Percentiles rank a stretch among this genome's conserved stretches.
Conservation (phyloP, 768 basidiomycete species). For the Guyanaporus albipodus region DNA sequence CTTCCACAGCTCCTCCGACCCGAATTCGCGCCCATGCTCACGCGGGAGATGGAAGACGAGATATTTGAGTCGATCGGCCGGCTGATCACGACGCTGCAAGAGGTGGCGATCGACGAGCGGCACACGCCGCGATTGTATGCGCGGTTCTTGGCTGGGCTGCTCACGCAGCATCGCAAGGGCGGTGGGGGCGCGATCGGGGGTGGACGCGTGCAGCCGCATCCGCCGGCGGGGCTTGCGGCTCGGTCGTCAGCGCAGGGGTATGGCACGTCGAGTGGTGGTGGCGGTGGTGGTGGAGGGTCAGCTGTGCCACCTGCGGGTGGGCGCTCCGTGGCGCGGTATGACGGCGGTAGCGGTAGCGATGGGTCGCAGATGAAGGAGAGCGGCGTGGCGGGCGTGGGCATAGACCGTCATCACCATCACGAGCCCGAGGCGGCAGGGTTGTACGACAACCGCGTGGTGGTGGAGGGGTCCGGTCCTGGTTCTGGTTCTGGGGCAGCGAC, state of each 20-base stretch:
- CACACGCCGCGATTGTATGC: conserved; percentile 81
- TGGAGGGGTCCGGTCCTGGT: no score
- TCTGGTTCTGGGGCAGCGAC: not conserved
- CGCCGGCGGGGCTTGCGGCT: conserved; percentile 36
- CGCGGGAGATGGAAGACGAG: conserved; percentile 56
- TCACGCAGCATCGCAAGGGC: conserved; percentile 66
- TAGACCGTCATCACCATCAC: no score
- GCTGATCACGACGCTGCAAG: conserved; percentile 67
- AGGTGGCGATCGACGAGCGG: conserved; percentile 75
- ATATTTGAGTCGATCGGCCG: conserved; percentile 70
- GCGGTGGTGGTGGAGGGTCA: no score
- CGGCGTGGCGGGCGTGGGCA: no score
- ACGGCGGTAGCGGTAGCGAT: no score
- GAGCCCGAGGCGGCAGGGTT: no score
- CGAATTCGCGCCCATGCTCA: conserved; percentile 62
- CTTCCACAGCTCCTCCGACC: conserved; percentile 59
- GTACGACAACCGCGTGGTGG: no score
- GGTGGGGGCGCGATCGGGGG: conserved; percentile 49
- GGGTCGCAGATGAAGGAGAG: conserved; percentile 36
- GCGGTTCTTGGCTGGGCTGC: conserved; percentile 72
- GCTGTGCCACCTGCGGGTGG: no score
- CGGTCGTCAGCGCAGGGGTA: conserved; percentile 13
- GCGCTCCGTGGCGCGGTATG: no score
- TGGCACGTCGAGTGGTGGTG: conserved; percentile 28
- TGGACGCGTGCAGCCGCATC: conserved; percentile 50